Conservation (phyloP, 2,329 filamentous ascomycete species). For the Stemphylium vesicarium region DNA sequence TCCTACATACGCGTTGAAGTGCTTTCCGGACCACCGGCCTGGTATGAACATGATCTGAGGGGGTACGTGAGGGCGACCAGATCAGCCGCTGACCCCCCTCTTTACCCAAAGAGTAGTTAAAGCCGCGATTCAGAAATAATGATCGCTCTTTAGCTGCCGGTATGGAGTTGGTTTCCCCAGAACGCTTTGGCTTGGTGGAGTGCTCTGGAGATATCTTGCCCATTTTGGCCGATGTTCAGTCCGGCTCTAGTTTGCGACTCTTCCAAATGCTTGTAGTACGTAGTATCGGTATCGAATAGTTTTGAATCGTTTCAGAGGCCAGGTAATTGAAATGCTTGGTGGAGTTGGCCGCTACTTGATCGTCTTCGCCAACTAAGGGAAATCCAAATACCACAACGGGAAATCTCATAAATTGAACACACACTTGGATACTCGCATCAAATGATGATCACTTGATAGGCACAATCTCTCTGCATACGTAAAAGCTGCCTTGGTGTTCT, state of each 20-base stretch:
- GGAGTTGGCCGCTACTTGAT: not conserved
- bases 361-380: not conserved
- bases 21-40: not conserved
- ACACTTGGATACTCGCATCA: too few relatives aligned
- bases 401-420: too few relatives aligned
- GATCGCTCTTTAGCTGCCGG: conserved; percentile 5
- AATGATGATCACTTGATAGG: too few relatives aligned
- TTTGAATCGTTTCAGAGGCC: not conserved
- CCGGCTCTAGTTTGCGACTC: too few relatives aligned
- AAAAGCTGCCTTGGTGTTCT: too few relatives aligned
- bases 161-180: conserved; percentile 1
- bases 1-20: too few relatives aligned
- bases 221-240: not conserved
- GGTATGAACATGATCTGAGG: not conserved
- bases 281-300: too few relatives aligned
- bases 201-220: not conserved
- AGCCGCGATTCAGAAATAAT: not conserved
- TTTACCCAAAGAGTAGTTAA: not conserved
- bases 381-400: not conserved
- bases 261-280: too few relatives aligned
- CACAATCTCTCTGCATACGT: too few relatives aligned
- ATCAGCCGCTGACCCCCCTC: not conserved
- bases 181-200: conserved; percentile 2
- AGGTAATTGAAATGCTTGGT: not conserved
- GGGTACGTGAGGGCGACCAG: not conserved